Conservation (phyloP, 306 rosid genomes). For the Vigna radiata region DNA sequence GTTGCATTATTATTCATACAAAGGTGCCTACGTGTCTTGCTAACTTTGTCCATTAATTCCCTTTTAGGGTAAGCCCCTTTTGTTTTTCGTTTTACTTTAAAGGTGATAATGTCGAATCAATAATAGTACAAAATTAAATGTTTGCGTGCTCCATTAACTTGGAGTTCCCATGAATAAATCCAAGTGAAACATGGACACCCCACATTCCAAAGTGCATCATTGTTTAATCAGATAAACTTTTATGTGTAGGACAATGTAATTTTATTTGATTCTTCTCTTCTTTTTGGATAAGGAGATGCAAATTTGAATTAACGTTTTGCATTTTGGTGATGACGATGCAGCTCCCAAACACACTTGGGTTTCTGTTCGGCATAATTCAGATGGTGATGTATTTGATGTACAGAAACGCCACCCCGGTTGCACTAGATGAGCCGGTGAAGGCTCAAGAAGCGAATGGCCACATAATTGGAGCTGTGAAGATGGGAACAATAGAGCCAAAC, state of each 20-base stretch:
- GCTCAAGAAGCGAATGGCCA: slow-evolving; percentile 65
- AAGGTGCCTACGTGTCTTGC: not conserved
- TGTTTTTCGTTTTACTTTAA: slow-evolving; percentile 28
- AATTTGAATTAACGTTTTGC: not conserved
- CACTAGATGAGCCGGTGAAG: slow-evolving; percentile 56
- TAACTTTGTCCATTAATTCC: not conserved
- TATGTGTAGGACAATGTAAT: slow-evolving; percentile 9
- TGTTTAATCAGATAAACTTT: slow-evolving; percentile 22
- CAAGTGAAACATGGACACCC: slow-evolving; percentile 42
- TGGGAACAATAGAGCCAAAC: slow-evolving; percentile 39
- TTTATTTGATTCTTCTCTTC: slow-evolving; percentile 22
- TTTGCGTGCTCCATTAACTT: slow-evolving; percentile 35
- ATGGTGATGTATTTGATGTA: slow-evolving; percentile 73
- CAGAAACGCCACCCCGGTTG: slow-evolving; percentile 61
- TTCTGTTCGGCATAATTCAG: slow-evolving; percentile 84
- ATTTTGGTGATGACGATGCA: slow-evolving; percentile 45
- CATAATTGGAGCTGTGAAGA: slow-evolving; percentile 66
- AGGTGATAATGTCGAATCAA: slow-evolving; percentile 32
- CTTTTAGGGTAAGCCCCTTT: slow-evolving; percentile 1
- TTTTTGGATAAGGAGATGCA: slow-evolving; percentile 13
- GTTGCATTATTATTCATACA: not conserved
- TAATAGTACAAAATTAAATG: slow-evolving; percentile 16
- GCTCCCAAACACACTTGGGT: slow-evolving; percentile 88
- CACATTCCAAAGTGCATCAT: slow-evolving; percentile 23
- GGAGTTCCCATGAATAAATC: slow-evolving; percentile 37